phyloP scores from a whole-genome alignment of 495 filamentous ascomycete genomes.

The Penicillium longicatenatum region DNA sequence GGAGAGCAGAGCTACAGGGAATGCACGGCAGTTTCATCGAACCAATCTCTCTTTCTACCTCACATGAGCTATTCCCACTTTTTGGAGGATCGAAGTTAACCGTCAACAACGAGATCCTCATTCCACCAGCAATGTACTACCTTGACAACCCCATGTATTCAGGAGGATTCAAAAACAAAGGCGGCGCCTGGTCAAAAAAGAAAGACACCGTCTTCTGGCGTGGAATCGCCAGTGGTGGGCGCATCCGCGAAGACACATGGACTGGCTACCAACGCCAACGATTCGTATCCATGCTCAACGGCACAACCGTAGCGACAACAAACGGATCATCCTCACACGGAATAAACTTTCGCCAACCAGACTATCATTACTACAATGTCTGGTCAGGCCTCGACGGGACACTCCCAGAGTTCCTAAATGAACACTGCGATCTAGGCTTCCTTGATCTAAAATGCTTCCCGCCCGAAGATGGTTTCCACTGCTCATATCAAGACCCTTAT shows the following conservation, averaged over 20 bases:
- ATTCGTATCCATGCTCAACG: neutral
- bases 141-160: neutral
- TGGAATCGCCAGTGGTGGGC: neutral
- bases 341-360: neutral
- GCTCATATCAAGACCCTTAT: neutral
- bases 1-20: neutral
- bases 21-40: neutral
- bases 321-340: neutral
- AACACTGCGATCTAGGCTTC: neutral
- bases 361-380: neutral
- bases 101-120: neutral
- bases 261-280: neutral
- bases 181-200: neutral
- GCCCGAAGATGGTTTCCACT: neutral
- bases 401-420: neutral
- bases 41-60: neutral
- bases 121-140: neutral
- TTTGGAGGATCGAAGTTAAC: neutral
- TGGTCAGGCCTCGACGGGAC: neutral
- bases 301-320: neutral
- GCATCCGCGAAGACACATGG: neutral
- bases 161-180: neutral
- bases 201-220: neutral
- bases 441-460: neutral
- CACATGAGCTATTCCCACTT: neutral